Base-by-base conservation (phyloP, 1,284 basidiomycete genomes). In the Cryptococcus hybrid region DNA sequence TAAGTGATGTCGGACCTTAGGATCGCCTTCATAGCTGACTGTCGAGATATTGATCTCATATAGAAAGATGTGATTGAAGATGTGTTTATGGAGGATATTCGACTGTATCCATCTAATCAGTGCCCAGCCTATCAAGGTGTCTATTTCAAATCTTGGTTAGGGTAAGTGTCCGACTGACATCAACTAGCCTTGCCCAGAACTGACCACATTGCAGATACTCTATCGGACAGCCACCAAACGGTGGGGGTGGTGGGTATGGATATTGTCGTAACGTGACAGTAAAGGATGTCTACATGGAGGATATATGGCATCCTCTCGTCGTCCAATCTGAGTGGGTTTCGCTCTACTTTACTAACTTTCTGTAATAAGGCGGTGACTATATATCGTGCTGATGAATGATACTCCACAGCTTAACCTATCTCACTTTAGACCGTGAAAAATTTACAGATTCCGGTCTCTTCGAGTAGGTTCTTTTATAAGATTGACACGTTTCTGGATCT, bases 131-230 rank as follows among this genome's bases (percentile, higher is more conserved):
- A 60, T 51, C 56, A 67, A 50, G 67, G 85, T 80, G 79, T 85
- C 6, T 86, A 86, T 71, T 83, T 86, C 76, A 87, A 87, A 73
- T 82, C 83, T 0, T 87, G 84, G 84, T 81, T 82, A 15, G 85
- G 65, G 81, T 8, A 78, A n/a, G 61, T 61, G 42, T 18, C n/a
- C 3, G 43, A n/a, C 13, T 44, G 43, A 7, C 9, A 30, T 30
- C 30, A 30, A 30, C 30, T 6, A 11, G 3, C 37, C 30, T 30
- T 30, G 30, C 30, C 30, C 30, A 30, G 30, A 49, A 37, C 51
- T 45, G 51, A 52, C 18, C 8, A 7, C 24, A 11, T 15, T 12
- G n/a, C 37, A 61, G 56, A 13, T 80, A 8, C 39, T 78, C 82
- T 5, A 80, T 83, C 59, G 85, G 85, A 2, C 73, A 68, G 13